Conservation (phyloP, 805 yeast species). For the Scheffersomyces lignosus region DNA sequence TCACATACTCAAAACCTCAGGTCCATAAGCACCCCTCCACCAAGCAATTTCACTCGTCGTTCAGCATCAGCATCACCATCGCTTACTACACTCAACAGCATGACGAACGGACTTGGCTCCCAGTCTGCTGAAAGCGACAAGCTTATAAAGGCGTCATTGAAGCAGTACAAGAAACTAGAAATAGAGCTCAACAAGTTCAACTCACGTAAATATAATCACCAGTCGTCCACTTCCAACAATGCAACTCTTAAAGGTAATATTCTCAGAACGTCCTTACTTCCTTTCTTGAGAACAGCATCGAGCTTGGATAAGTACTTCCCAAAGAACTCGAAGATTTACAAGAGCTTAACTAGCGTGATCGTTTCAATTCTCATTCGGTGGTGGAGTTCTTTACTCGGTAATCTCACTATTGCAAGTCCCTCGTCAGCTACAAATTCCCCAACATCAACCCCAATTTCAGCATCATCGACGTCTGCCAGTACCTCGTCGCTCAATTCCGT, state of each 20-base stretch:
- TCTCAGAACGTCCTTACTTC: constrained; percentile 47
- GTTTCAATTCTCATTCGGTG: constrained; percentile 42
- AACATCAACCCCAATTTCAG: background rate
- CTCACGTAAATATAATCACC: constrained; percentile 26
- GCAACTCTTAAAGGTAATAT: constrained; percentile 46
- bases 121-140: constrained; percentile 15
- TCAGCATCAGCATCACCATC: constrained; percentile 9
- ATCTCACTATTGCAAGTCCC: constrained; percentile 4
- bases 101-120: background rate
- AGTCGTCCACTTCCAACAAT: constrained; percentile 13
- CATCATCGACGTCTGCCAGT: background rate
- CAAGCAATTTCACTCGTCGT: background rate
- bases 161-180: constrained; percentile 42
- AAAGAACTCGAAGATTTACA: constrained; percentile 23
- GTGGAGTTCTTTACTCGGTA: constrained; percentile 52
- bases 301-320: constrained; percentile 21
- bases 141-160: constrained; percentile 22
- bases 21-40: constrained; percentile 10
- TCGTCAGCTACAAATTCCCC: background rate
- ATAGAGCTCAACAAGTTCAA: constrained; percentile 45
- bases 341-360: constrained; percentile 32
- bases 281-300: constrained; percentile 36
- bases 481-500: background rate
- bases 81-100: constrained; percentile 4
- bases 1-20: background rate